Base-by-base conservation (phyloP, 495 filamentous ascomycete species). In the Trichoderma parareesei region DNA sequence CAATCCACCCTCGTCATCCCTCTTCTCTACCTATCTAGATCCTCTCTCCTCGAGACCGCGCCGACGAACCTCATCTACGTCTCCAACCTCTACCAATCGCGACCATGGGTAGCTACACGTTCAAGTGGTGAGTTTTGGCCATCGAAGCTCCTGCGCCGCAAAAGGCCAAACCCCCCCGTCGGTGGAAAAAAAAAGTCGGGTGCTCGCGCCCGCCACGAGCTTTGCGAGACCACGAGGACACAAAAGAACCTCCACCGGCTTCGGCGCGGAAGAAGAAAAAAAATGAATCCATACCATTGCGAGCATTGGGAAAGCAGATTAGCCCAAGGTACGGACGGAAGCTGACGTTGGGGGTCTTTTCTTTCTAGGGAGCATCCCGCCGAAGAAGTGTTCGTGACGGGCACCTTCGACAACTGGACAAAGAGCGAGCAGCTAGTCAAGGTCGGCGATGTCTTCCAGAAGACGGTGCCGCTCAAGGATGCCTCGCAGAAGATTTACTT, bases 351-450 rank as follows among this genome's bases (percentile, higher is more conserved):
- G n/a, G n/a, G n/a, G 3, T 4, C 7, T 49, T 49, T 49, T 61
- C 53, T 62, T 40, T 42, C 62, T 64, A 93, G 91, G 91, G 84
- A 86, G 67, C 85, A 91, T 71, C 71, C 81, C 67, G 91, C 90
- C 66, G 81, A 82, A 66, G 92, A 96, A 73, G 94, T 98, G 68
- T 92, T 88, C 74, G 94, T 98, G 65, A 97, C 93, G 7, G 94
- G 94, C 71, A 93, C 90, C 60, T 98, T 98, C 73, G 93, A 98
- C 75, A 84, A 92, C 78, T 98, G 94, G 94, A 80, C 83, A 57
- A 90, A 91, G 80, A 91, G 84, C 60, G 85, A 90, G 70, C 85
- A 87, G 78, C 82, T 98, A 61, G 87, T 91, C 57, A 88, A 89
- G 72, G 83, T 85, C 33, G 87, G 82, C 67, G 83, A 85, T 60